Evolutionary conservation across 805 yeast genomes (phyloP).

Genomic region (Cyberlindnera lachancei): DNA sequence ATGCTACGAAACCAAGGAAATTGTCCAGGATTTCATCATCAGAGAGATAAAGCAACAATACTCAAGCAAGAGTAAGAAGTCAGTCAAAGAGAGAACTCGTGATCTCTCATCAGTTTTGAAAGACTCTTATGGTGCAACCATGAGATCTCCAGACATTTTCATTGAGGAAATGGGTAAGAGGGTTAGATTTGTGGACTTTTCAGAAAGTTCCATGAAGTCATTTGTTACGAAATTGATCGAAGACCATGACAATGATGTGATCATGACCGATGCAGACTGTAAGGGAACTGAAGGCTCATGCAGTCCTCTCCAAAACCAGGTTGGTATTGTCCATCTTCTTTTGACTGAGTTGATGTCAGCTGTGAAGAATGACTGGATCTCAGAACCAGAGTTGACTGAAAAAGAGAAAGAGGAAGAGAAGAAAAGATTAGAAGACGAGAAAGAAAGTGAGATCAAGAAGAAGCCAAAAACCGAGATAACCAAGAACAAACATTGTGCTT

Average conservation of each 20-base stretch:
- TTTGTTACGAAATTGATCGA: conserved; percentile 18
- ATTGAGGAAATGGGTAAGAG: conserved; percentile 36
- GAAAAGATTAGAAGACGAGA: conserved; percentile 21
- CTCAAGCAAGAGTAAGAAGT: conserved; percentile 25
- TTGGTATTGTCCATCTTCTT: conserved; percentile 59
- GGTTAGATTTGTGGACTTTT: conserved; percentile 38
- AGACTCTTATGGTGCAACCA: conserved; percentile 39
- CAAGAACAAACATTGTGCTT: conserved; percentile 52
- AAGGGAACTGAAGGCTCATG: neutral
- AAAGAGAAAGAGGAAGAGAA: conserved; percentile 25
- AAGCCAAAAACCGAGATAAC: conserved; percentile 28
- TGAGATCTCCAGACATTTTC: conserved; percentile 43
- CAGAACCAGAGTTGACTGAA: conserved; percentile 26
- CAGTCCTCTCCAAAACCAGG: conserved; percentile 20
- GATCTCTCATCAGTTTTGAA: conserved; percentile 40
- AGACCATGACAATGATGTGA: conserved; percentile 15
- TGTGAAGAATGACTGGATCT: conserved; percentile 32
- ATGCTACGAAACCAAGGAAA: conserved; percentile 55
- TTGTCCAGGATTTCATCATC: conserved; percentile 40
- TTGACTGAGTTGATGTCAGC: conserved; percentile 58
- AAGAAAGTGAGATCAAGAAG: conserved; percentile 20
- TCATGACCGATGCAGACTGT: conserved; percentile 15
- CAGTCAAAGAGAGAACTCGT: conserved; percentile 26
- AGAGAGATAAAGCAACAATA: conserved; percentile 44
- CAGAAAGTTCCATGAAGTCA: conserved; percentile 26